Percentiles rank a stretch among this genome's conserved stretches.
phyloP scores from a whole-genome alignment of 306 rosid species.

The peach (Prunus persica) region Prunus_persica_NCBIv2 NC_034016.1:4551501-4552000 shows the following conservation, averaged over 20 bases:
- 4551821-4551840: neutral
- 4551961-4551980: neutral
- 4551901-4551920: neutral
- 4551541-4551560: neutral
- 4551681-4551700: neutral
- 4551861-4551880: neutral
- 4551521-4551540: neutral
- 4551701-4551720: neutral
- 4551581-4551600: neutral
- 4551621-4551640: neutral
- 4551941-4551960: neutral
- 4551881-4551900: neutral
- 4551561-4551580: neutral
- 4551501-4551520: neutral
- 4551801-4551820: neutral
- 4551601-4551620: neutral
- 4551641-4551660: neutral
- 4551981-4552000: too few relatives aligned
- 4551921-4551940: neutral
- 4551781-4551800: neutral
- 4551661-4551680: neutral
- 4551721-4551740: neutral
- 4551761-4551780: neutral
- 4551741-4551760: neutral
- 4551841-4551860: neutral